phyloP scores from a whole-genome alignment of 1,284 basidiomycete genomes.

The Cystobasidiaceae sp. region DNA sequence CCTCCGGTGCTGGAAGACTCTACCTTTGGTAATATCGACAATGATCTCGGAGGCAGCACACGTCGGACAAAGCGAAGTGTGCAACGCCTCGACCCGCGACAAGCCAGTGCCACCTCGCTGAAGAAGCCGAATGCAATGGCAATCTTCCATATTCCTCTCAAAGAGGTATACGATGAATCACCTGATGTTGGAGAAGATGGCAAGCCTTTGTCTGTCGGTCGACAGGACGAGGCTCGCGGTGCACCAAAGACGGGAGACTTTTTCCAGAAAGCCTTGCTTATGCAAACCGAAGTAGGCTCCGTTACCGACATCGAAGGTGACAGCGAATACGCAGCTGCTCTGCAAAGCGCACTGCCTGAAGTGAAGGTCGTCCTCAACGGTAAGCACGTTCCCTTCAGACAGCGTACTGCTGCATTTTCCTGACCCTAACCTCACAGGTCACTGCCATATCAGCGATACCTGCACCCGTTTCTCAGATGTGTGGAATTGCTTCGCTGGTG shows the following conservation, averaged over 20 bases:
- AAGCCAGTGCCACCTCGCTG: background rate
- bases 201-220: slow-evolving; percentile 58
- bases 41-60: background rate
- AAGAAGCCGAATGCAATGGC: slow-evolving; percentile 49
- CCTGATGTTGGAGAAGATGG: slow-evolving; percentile 49
- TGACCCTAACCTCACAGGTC: slow-evolving; percentile 70
- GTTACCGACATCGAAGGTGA: slow-evolving; percentile 55
- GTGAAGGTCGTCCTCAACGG: slow-evolving; percentile 54
- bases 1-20: slow-evolving; percentile 26
- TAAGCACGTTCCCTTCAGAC: slow-evolving; percentile 2
- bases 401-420: slow-evolving; percentile 43
- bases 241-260: slow-evolving; percentile 70
- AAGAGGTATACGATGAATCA: slow-evolving; percentile 48
- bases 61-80: background rate
- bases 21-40: slow-evolving; percentile 19
- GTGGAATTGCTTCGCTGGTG: slow-evolving; percentile 94
- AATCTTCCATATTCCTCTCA: slow-evolving; percentile 94
- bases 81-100: background rate
- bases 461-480: slow-evolving; percentile 75
- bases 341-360: slow-evolving; percentile 51
- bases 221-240: slow-evolving; percentile 59
- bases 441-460: slow-evolving; percentile 66
- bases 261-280: slow-evolving; percentile 68
- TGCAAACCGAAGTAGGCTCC: slow-evolving; percentile 52
- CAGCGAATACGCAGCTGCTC: slow-evolving; percentile 37